Conservation (phyloP, 2,329 filamentous ascomycete genomes). For the Fusarium devonianum region DNA sequence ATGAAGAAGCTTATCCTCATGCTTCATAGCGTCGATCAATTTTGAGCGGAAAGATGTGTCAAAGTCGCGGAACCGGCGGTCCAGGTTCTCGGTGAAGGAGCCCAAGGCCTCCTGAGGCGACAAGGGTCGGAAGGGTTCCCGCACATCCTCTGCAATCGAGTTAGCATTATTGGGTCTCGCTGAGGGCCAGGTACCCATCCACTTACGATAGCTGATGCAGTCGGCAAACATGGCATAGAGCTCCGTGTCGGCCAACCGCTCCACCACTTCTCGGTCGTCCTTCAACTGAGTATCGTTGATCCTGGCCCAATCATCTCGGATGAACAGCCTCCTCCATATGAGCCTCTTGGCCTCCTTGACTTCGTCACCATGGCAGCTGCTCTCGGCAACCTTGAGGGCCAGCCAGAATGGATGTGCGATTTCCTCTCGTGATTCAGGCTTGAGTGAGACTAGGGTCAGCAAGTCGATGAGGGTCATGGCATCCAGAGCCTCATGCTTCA, state of each 20-base stretch:
- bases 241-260: slow-evolving; percentile 69
- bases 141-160: slow-evolving; percentile 49
- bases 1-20: slow-evolving; percentile 73
- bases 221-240: slow-evolving; percentile 72
- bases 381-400: slow-evolving; percentile 69
- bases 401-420: slow-evolving; percentile 75
- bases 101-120: slow-evolving; percentile 63
- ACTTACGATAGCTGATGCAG: slow-evolving; percentile 71
- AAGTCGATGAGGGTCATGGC: slow-evolving; percentile 72
- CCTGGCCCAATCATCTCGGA: slow-evolving; percentile 83
- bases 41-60: slow-evolving; percentile 70
- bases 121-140: slow-evolving; percentile 54
- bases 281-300: slow-evolving; percentile 81
- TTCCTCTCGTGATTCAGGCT: slow-evolving; percentile 57
- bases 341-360: slow-evolving; percentile 64
- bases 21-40: slow-evolving; percentile 74
- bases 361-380: slow-evolving; percentile 62
- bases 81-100: slow-evolving; percentile 67
- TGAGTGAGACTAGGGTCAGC: slow-evolving; percentile 74
- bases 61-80: slow-evolving; percentile 65
- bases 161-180: slow-evolving; percentile 39
- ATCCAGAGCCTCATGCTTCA: slow-evolving; percentile 76
- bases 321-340: slow-evolving; percentile 88
- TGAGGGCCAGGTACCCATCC: background rate
- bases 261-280: slow-evolving; percentile 72